Evolutionary conservation across 495 filamentous ascomycete genomes (phyloP), one percentile per base, ranked within the genome.

Genomic region (Penicillium cataractarum): DNA sequence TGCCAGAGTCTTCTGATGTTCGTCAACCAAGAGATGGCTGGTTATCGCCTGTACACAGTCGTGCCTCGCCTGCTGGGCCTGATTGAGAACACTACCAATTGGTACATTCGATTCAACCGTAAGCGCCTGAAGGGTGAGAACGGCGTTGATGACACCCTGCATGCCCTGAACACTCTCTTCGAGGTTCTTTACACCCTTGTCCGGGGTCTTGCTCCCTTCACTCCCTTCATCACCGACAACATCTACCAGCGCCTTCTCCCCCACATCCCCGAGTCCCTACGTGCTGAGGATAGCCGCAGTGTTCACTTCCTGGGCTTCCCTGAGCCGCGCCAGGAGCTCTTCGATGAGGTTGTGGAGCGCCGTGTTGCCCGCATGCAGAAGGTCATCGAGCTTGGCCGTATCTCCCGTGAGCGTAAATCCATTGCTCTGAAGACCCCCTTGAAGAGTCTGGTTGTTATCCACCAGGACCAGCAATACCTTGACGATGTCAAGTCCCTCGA

Each of bases 91-190:
- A 91, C 91, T 6, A 98, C 95, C 2, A 99, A 99, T 77, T 99
- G 96, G 96, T 99, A 99, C 75, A 99, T 99, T 72, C 87, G 94
- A n/a, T 97, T 98, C 82, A 99, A 99, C 81, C 87, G 95, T 32
- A 92, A 92, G 74, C 89, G 95, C 21, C 81, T 99, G 57, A 99
- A 98, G 87, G 95, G 95, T 58, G 93, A 96, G 75, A 87, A 90
- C 69, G 94, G 94, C 15, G 74, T 90, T 13, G 86, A 96, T 48
- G 95, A 98, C 68, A 98, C 95, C 27, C 76, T 88, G 57, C 91
- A 96, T 73, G 95, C 95, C 10, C 81, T 99, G 56, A 96, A 97
- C 74, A 95, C 95, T 8, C 87, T 99, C n/a, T 98, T 97, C 66
- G 94, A 97, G 78, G 92, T 97, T 54, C 82, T 99, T 12, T 99